phyloP scores from a whole-genome alignment of 2,329 filamentous ascomycete species.

The Teratosphaeriaceae sp. region DNA sequence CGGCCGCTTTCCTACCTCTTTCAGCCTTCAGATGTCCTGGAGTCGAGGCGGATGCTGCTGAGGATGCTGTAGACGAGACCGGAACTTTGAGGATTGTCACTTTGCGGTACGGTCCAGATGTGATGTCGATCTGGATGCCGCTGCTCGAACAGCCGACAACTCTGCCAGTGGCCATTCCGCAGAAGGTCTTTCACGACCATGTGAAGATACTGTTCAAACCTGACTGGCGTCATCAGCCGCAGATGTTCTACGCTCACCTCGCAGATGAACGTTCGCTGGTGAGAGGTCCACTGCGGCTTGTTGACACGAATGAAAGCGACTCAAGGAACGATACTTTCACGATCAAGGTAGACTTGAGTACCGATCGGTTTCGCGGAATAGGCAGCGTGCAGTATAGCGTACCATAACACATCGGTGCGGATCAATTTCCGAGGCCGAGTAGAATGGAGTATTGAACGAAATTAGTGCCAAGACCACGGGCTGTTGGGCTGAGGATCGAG shows the following conservation, averaged over 20 bases:
- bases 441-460: not conserved
- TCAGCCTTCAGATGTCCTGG: not conserved
- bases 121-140: constrained; percentile 1
- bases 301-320: not conserved
- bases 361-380: not conserved
- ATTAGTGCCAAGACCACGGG: too few relatives aligned
- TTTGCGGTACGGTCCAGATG: not conserved
- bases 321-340: not conserved
- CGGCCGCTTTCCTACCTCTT: not conserved
- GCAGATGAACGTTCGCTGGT: not conserved
- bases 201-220: not conserved
- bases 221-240: not conserved
- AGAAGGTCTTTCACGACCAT: not conserved
- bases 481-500: too few relatives aligned
- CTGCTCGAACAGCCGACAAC: not conserved
- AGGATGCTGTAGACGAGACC: not conserved
- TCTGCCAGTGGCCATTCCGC: not conserved
- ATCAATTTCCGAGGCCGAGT: not conserved
- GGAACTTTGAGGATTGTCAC: not conserved
- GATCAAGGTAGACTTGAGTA: not conserved
- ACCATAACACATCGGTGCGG: not conserved
- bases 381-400: not conserved
- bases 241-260: not conserved
- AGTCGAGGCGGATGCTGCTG: not conserved
- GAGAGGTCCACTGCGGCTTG: constrained; percentile 1